phyloP scores from a whole-genome alignment of 331 rosid species.

The Malus hybrid region DNA sequence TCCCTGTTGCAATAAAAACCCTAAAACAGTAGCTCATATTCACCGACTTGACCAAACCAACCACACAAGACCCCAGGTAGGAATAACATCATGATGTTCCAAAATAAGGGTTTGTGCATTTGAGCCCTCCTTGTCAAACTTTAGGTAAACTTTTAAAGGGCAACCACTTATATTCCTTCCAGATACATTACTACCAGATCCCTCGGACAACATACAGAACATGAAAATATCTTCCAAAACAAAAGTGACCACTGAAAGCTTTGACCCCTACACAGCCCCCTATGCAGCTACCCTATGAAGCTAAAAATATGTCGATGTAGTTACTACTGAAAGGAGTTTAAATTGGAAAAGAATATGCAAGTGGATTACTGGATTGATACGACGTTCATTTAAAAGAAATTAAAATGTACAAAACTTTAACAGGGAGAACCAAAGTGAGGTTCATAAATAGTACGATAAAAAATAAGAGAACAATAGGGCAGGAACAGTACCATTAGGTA shows the following conservation, averaged over 20 bases:
- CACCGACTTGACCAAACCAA: not conserved
- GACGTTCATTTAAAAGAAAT: not conserved
- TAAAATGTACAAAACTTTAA: not conserved
- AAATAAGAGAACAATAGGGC: not conserved
- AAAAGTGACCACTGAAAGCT: not conserved
- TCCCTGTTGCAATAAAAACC: not conserved
- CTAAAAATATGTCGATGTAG: not conserved
- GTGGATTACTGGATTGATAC: not conserved
- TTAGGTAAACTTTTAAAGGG: too few species aligned
- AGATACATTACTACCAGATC: not conserved
- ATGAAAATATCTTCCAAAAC: not conserved
- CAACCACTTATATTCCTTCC: not conserved
- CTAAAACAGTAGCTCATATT: not conserved
- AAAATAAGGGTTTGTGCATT: too few species aligned
- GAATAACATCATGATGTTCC: not conserved
- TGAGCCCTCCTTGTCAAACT: too few species aligned
- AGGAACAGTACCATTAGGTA: conserved; percentile 76
- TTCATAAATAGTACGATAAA: not conserved
- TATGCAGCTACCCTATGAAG: not conserved
- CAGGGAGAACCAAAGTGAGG: not conserved
- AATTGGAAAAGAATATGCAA: not conserved
- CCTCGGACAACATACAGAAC: not conserved
- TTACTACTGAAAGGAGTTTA: not conserved
- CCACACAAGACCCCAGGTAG: not conserved
- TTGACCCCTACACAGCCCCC: not conserved